Conservation (phyloP, 2,329 filamentous ascomycete species). For the Periconia digitata region DNA sequence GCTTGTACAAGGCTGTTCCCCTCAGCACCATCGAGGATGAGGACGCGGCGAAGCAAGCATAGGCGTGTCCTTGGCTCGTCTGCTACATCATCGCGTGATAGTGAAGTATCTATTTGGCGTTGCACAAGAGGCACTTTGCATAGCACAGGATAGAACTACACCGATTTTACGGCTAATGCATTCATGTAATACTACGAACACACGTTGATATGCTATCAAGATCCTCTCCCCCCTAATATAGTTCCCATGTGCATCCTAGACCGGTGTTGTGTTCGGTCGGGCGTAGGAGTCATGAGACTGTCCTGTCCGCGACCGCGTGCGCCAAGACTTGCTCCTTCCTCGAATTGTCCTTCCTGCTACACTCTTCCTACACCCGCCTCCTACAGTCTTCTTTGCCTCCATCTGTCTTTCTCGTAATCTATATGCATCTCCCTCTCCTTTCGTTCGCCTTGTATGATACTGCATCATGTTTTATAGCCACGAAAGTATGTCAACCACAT, state of each 20-base stretch:
- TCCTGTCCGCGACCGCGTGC: background rate
- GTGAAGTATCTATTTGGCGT: slow-evolving; percentile 24
- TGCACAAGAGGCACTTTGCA: slow-evolving; percentile 28
- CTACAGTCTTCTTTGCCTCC: background rate
- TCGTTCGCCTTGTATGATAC: slow-evolving; percentile 13
- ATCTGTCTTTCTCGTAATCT: background rate
- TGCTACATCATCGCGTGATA: slow-evolving; percentile 4
- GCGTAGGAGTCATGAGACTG: background rate
- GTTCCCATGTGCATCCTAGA: no score
- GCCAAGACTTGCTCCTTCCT: slow-evolving; percentile 1
- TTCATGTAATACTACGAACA: slow-evolving; percentile 1
- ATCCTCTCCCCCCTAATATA: no score
- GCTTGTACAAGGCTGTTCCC: slow-evolving; percentile 75
- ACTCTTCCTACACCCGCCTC: background rate
- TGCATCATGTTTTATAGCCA: slow-evolving; percentile 88
- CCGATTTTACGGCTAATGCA: background rate
- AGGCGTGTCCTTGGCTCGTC: slow-evolving; percentile 7
- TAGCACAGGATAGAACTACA: slow-evolving; percentile 12
- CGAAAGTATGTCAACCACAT: slow-evolving; percentile 65
- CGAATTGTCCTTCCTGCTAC: background rate
- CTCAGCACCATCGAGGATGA: slow-evolving; percentile 62
- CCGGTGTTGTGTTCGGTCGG: background rate
- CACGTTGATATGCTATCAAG: no score
- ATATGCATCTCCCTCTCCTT: background rate
- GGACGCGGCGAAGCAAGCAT: slow-evolving; percentile 39